These are phyloP conservation scores for Cyberlindnera lachancei DNA, from an alignment of 805 yeast species.

Conservation along the genomic window DNA sequence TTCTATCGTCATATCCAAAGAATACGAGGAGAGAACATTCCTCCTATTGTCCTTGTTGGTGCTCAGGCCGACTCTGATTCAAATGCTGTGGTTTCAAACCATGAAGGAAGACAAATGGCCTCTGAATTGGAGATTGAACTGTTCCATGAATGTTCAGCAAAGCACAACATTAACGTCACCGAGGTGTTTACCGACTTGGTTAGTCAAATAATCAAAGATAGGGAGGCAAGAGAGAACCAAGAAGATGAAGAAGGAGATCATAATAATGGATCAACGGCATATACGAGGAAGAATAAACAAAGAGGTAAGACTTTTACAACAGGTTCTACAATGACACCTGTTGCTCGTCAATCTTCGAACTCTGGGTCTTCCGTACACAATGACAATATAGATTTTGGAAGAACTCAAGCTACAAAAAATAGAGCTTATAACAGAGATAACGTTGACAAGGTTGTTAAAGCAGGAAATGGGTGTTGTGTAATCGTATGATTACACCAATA, in stretches of 20 bases:
- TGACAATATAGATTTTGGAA: too few species aligned
- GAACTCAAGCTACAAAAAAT: too few species aligned
- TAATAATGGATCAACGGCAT: not conserved
- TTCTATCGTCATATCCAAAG: slow-evolving; percentile 15
- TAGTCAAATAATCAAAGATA: slow-evolving; percentile 1
- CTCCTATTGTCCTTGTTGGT: slow-evolving; percentile 17
- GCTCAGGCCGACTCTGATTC: slow-evolving; percentile 9
- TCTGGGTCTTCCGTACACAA: too few species aligned
- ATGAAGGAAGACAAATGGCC: slow-evolving; percentile 12
- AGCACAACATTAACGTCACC: slow-evolving; percentile 8
- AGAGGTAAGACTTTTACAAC: slow-evolving; percentile 6
- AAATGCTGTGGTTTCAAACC: slow-evolving; percentile 9
- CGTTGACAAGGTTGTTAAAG: not conserved
- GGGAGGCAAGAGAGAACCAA: not conserved
- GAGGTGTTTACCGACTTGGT: slow-evolving; percentile 12
- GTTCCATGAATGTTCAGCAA: slow-evolving; percentile 17
- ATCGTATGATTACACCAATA: too few species aligned
- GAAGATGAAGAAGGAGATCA: not conserved
- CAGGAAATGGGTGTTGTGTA: slow-evolving; percentile 6
- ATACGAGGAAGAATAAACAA: not conserved
- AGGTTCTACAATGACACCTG: slow-evolving; percentile 5
- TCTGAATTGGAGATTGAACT: slow-evolving; percentile 8
- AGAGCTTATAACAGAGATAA: slow-evolving; percentile 1
- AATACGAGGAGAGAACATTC: slow-evolving; percentile 7
- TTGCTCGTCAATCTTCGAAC: not conserved